phyloP scores from a whole-genome alignment of 2,329 filamentous ascomycete genomes.

The Colletotrichum costaricense region DNA sequence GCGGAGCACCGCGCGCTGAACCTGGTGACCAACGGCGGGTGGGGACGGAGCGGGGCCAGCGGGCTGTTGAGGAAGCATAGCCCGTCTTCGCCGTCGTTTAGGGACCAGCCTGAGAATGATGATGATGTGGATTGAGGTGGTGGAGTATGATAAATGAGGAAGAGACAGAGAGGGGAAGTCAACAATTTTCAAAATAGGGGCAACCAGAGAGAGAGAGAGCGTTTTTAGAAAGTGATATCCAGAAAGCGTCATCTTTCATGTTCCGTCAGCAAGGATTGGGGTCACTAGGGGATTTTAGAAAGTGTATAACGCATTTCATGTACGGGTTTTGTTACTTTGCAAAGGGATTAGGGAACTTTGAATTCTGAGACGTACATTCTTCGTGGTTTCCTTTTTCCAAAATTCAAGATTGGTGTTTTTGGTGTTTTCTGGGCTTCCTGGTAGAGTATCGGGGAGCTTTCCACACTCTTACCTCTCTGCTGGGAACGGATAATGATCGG shows the following conservation, averaged over 20 bases:
- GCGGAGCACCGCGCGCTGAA: slow-evolving; percentile 58
- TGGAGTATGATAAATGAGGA: neutral
- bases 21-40: slow-evolving; percentile 52
- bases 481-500: neutral
- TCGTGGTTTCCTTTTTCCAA: neutral
- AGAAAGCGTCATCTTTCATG: slow-evolving; percentile 13
- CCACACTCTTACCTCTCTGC: neutral
- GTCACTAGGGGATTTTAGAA: neutral
- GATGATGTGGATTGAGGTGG: slow-evolving; percentile 31
- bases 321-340: too few relatives aligned
- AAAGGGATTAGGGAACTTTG: too few relatives aligned
- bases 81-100: slow-evolving; percentile 31
- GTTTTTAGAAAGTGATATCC: slow-evolving; percentile 28
- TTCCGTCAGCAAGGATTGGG: neutral
- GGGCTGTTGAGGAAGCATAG: slow-evolving; percentile 54
- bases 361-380: neutral
- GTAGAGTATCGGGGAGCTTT: neutral
- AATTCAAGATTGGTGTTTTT: neutral
- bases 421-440: neutral
- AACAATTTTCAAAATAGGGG: neutral
- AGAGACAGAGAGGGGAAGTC: neutral
- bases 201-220: neutral
- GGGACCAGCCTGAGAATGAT: slow-evolving; percentile 20
- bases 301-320: neutral
- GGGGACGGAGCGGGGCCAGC: slow-evolving; percentile 54